Evolutionary conservation across 768 basidiomycete species (phyloP), one percentile per base, ranked within the genome.

Genomic region (Sporobolomyces pararoseus): DNA sequence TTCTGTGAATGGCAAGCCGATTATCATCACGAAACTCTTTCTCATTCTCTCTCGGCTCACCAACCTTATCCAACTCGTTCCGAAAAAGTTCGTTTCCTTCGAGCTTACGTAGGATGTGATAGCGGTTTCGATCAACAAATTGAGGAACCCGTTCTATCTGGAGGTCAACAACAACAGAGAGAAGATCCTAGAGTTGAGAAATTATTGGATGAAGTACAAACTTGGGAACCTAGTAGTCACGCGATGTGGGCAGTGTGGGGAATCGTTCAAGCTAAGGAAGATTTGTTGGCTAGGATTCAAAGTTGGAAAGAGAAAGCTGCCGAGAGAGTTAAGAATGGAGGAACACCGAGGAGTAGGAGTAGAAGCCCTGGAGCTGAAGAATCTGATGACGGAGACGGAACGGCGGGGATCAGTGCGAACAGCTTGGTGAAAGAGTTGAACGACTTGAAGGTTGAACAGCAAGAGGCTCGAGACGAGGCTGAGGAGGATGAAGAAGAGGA

Each of bases 171-270:
- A n/a, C n/a, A n/a, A n/a, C n/a, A n/a, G n/a, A n/a, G n/a, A n/a
- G 72, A 76, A 53, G 64, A 74, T 52, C 16, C 81, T 19, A 81
- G 84, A 66, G 80, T 89, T 27, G 79, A 81, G 25, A 83, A 81
- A 58, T 80, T 98, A 46, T 92, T 95, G 70, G 80, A 82, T 37
- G 89, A 94, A 78, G 90, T 98, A 44, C 83, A 81, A 52, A 82
- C 86, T 14, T 99, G 96, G 96, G 88, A 89, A 75, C 89, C 94
- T 16, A 88, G 90, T 6, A 89, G 89, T 27, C 91, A 93, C 75
- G 92, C 85, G 17, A 87, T 89, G 84, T 98, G 95, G 93, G 87
- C 89, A 10, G 81, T 97, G 51, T 99, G 96, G 96, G 92, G 90
- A 12, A 83, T 98, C 72, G 86, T 98, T 7, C 92, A 95, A 79